Base-by-base conservation (phyloP, 73 alveolate species). In the Stentor coeruleus region DNA sequence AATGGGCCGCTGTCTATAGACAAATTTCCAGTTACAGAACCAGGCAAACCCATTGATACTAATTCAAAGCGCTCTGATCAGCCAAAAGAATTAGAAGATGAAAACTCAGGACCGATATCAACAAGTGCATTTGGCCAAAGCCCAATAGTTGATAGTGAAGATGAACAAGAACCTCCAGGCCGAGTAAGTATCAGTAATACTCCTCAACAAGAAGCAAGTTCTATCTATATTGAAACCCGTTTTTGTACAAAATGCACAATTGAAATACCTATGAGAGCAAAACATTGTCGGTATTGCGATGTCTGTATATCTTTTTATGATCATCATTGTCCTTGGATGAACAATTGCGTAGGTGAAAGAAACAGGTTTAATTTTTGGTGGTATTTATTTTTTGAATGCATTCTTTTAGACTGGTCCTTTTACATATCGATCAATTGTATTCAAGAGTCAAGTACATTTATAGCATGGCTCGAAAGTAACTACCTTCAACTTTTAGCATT, bases 251-350 rank as follows among this genome's bases (percentile, higher is more conserved):
- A 58, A 31, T 93, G 98, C 82, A 84, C 77, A 36, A 37, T 89
- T 37, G 97, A 93, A 77, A 83, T 89, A 58, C 98, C 98, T 0
- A 38, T 93, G 74, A 82, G 98, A 39, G 91, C 95, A 31, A 92
- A 93, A 77, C 98, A 93, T 82, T 93, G 98, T 76, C 72, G 85
- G 60, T 76, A 84, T 49, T 93, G 98, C 75, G 83, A 88, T 28
- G 82, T 81, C 85, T 93, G 98, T 60, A 92, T 93, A 3, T 96
- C 97, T 3, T 83, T 94, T 42, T 90, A 81, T 82, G 98, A 93
- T 86, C 98, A 93, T 79, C 98, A 93, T 74, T 93, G 98, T 74
- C 95, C 96, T 31, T 93, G 96, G 94, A 81, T 93, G 3, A 93
- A 96, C 3, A 87, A 75, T 55, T 93, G 98, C 73, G 86, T 93